These are phyloP conservation scores for Hypoxylon trugodes DNA, from an alignment of 495 filamentous ascomycete species.

Conservation along the genomic window DNA sequence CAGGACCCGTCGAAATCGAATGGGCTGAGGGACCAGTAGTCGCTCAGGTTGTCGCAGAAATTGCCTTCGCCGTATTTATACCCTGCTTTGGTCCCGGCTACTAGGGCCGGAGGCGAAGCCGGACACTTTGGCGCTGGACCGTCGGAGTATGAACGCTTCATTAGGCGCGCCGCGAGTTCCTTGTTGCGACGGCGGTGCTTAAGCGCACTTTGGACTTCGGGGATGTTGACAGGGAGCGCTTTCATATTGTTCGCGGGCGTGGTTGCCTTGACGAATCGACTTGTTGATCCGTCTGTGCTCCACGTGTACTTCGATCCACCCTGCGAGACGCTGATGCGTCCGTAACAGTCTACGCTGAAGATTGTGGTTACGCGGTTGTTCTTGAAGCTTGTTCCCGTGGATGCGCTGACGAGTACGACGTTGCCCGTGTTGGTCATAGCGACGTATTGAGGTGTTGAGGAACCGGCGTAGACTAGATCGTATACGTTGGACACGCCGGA, in stretches of 20 bases:
- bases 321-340: background rate
- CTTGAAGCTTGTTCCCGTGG: background rate
- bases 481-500: background rate
- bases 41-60: slow-evolving; percentile 5
- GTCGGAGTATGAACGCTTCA: slow-evolving; percentile 3
- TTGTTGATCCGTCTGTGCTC: background rate
- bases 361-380: slow-evolving; percentile 9
- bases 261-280: background rate
- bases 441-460: background rate
- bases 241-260: slow-evolving; percentile 6
- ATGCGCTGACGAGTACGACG: background rate
- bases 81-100: slow-evolving; percentile 4
- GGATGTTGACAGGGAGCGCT: background rate
- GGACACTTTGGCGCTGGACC: slow-evolving; percentile 9
- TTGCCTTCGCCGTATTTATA: slow-evolving; percentile 3
- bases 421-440: slow-evolving; percentile 10
- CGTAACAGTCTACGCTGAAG: slow-evolving; percentile 11
- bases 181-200: slow-evolving; percentile 10
- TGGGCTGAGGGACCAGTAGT: slow-evolving; percentile 11
- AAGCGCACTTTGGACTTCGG: background rate
- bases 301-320: slow-evolving; percentile 5
- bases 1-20: slow-evolving; percentile 14
- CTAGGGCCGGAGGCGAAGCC: background rate
- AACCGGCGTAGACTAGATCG: slow-evolving; percentile 3
- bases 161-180: background rate